A percentile compares a stretch with the other conserved stretches of the same genome.
These are phyloP conservation scores for Nakaseomyces delphensis DNA, from an alignment of 1,139 yeast genomes.

Conservation along the genomic window DNA sequence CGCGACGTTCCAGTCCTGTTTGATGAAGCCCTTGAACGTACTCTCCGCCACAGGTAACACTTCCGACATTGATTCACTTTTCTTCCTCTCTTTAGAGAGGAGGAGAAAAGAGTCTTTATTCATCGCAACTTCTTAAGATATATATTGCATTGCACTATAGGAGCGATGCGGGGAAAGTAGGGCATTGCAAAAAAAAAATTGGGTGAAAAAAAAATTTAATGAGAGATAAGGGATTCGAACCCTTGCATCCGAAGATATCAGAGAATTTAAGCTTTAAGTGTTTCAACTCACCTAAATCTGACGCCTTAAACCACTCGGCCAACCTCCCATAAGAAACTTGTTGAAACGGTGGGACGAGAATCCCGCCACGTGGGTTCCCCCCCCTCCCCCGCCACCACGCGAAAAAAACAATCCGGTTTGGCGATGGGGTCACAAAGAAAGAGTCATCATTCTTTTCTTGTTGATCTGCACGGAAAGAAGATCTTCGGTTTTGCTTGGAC, in stretches of 20 bases:
- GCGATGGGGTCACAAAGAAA: too few relatives aligned
- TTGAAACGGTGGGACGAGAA: not conserved
- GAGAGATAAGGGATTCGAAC: constrained; percentile 12
- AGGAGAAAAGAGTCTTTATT: too few relatives aligned
- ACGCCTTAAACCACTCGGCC: constrained; percentile 12
- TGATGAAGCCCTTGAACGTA: constrained; percentile 32
- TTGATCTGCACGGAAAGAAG: too few relatives aligned
- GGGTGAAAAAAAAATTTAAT: constrained; percentile 5
- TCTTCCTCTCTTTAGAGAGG: too few relatives aligned
- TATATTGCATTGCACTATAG: too few relatives aligned
- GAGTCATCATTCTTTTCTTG: too few relatives aligned
- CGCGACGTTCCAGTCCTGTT: constrained; percentile 50
- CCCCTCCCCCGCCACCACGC: too few relatives aligned
- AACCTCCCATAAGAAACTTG: constrained; percentile 8
- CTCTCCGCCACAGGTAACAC: constrained; percentile 6
- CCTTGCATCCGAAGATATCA: constrained; percentile 12
- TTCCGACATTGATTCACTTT: constrained; percentile 3
- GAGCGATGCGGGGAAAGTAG: too few relatives aligned
- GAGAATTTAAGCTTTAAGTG: constrained; percentile 9
- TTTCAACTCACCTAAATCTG: constrained; percentile 10
- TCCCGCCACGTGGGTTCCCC: too few relatives aligned
- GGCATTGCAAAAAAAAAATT: not conserved
- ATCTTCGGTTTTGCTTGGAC: too few relatives aligned
- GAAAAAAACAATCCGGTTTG: too few relatives aligned
- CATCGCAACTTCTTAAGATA: too few relatives aligned